These are phyloP conservation scores for Pleurotus citrinopileatus DNA, from an alignment of 768 basidiomycete species.

Conservation along the genomic window DNA sequence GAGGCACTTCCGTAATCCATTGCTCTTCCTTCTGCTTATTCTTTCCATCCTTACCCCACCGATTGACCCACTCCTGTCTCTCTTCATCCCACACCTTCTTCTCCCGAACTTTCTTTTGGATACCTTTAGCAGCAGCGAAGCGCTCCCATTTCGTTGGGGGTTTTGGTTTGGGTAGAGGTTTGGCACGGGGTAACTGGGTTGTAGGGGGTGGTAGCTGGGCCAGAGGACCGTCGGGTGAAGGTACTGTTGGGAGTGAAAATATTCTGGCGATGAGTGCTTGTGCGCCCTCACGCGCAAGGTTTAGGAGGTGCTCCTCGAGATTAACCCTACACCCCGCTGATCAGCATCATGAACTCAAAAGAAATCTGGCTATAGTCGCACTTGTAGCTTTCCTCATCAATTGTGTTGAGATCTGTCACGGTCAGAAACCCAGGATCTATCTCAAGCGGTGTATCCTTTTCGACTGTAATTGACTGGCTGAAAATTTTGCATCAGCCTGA, in stretches of 20 bases:
- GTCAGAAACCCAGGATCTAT: slow-evolving; percentile 82
- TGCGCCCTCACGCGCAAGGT: slow-evolving; percentile 76
- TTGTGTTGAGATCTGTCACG: slow-evolving; percentile 84
- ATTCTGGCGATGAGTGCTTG: slow-evolving; percentile 80
- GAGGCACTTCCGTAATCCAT: slow-evolving; percentile 91
- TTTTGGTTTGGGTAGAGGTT: slow-evolving; percentile 91
- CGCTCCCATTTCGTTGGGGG: slow-evolving; percentile 95
- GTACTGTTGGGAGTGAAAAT: slow-evolving; percentile 75
- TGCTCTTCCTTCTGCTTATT: slow-evolving; percentile 84
- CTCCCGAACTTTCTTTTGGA: slow-evolving; percentile 74
- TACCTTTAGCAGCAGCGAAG: slow-evolving; percentile 94
- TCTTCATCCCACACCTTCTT: slow-evolving; percentile 94
- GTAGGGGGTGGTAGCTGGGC: slow-evolving; percentile 77
- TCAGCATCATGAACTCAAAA: too few species aligned
- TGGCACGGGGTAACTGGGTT: slow-evolving; percentile 81
- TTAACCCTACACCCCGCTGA: slow-evolving; percentile 53
- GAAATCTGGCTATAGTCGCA: too few species aligned
- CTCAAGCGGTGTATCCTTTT: slow-evolving; percentile 77
- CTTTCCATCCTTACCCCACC: slow-evolving; percentile 89
- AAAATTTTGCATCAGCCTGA: neutral
- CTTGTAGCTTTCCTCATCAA: slow-evolving; percentile 84
- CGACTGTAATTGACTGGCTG: slow-evolving; percentile 67
- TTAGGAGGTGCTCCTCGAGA: slow-evolving; percentile 76
- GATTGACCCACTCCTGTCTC: slow-evolving; percentile 84
- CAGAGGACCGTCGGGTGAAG: slow-evolving; percentile 78